These are phyloP conservation scores for Glonium stellatum DNA, from an alignment of 495 filamentous ascomycete species.

Conservation along the genomic window DNA sequence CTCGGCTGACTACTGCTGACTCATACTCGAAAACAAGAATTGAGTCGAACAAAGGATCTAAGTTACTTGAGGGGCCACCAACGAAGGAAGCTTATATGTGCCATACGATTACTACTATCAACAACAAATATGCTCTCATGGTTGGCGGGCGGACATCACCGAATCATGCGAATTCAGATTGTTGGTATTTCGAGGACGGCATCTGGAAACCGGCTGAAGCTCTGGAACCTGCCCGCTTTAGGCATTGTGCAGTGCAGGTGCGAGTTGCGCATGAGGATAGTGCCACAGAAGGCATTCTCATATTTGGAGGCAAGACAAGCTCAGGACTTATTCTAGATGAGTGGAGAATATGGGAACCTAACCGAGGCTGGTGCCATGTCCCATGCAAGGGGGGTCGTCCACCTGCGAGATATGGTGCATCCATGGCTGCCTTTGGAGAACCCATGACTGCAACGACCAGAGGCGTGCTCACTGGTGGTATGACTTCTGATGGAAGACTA, in stretches of 20 bases:
- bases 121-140: slow-evolving; percentile 48
- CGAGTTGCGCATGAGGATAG: slow-evolving; percentile 17
- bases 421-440: slow-evolving; percentile 36
- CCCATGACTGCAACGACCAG: slow-evolving; percentile 22
- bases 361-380: slow-evolving; percentile 46
- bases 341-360: slow-evolving; percentile 58
- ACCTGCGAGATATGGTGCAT: slow-evolving; percentile 55
- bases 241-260: slow-evolving; percentile 61
- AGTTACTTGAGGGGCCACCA: slow-evolving; percentile 1
- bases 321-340: slow-evolving; percentile 48
- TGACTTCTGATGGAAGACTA: slow-evolving; percentile 53
- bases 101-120: slow-evolving; percentile 62
- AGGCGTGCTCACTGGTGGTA: slow-evolving; percentile 64
- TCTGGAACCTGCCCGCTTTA: slow-evolving; percentile 59
- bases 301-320: slow-evolving; percentile 65
- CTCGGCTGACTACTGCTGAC: slow-evolving; percentile 54
- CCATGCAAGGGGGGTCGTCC: slow-evolving; percentile 39
- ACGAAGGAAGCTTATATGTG: slow-evolving; percentile 47
- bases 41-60: too few relatives aligned
- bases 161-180: slow-evolving; percentile 55
- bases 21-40: slow-evolving; percentile 40
- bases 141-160: slow-evolving; percentile 78
- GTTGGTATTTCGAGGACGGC: slow-evolving; percentile 58
- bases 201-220: slow-evolving; percentile 56
- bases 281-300: slow-evolving; percentile 42